A percentile compares a stretch with the other conserved stretches of the same genome.
Evolutionary conservation across 331 rosid genomes (phyloP).

Genomic region (Ulmus americana): DNA sequence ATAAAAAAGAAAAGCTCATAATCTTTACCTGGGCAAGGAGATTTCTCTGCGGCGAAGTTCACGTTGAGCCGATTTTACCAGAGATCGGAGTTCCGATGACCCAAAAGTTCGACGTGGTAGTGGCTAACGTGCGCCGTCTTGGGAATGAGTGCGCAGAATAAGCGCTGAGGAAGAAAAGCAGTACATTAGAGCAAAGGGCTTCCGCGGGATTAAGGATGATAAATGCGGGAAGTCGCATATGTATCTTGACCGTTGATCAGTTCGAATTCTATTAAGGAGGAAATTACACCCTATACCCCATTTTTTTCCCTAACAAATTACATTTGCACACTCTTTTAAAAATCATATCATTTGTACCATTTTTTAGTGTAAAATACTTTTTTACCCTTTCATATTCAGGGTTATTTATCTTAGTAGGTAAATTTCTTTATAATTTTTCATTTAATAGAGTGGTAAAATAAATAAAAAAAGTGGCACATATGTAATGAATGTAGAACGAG

Average conservation of each 20-base stretch:
- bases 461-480: too few species aligned
- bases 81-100: conserved; percentile 15
- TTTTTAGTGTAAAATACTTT: too few species aligned
- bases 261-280: too few species aligned
- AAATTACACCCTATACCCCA: too few species aligned
- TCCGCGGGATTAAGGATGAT: not conserved
- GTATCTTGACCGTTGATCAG: conserved; percentile 7
- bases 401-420: too few species aligned
- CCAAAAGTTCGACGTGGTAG: not conserved
- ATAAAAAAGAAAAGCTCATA: not conserved
- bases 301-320: too few species aligned
- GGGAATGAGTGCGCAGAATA: not conserved
- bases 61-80: not conserved
- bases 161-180: not conserved
- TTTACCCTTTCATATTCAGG: too few species aligned
- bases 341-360: too few species aligned
- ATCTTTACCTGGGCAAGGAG: not conserved
- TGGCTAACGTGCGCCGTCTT: not conserved
- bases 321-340: too few species aligned
- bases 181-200: not conserved
- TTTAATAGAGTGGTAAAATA: too few species aligned
- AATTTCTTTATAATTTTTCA: too few species aligned
- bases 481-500: too few species aligned
- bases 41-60: not conserved
- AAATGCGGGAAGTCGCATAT: not conserved